A percentile compares a stretch with the other conserved stretches of the same genome.
Conservation (phyloP, 768 basidiomycete species). For the Calocybe indica region DNA sequence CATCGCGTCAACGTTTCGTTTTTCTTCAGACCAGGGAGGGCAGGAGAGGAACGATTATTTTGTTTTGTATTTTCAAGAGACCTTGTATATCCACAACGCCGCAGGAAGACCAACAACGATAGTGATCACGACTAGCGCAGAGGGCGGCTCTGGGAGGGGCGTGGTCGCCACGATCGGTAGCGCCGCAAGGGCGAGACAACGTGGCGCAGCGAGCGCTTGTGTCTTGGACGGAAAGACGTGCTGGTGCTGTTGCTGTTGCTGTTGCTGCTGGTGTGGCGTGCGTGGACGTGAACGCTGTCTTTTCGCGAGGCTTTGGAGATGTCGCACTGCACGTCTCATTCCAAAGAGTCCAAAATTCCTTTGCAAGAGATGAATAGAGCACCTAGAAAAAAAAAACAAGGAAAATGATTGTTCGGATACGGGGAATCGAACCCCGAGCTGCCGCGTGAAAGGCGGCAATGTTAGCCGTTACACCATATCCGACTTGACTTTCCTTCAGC, state of each 20-base stretch:
- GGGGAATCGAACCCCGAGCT: slow-evolving; percentile 57
- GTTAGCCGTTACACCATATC: slow-evolving; percentile 57
- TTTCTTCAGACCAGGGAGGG: not conserved
- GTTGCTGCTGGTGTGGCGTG: no score
- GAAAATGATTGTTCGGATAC: slow-evolving; percentile 21
- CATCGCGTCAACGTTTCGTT: not conserved
- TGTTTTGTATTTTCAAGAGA: slow-evolving; percentile 7
- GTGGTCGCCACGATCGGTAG: not conserved
- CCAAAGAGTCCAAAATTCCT: no score
- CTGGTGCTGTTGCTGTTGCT: no score
- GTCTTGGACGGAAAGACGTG: no score
- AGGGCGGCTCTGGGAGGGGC: slow-evolving; percentile 14
- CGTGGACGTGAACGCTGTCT: no score
- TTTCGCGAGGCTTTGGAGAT: no score
- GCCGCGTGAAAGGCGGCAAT: slow-evolving; percentile 48
- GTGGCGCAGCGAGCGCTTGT: no score
- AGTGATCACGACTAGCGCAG: slow-evolving; percentile 18
- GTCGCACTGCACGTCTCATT: no score
- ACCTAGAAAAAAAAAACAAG: not conserved
- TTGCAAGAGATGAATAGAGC: not conserved
- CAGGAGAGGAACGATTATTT: no score
- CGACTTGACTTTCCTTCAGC: no score
- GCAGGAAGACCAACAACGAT: slow-evolving; percentile 30
- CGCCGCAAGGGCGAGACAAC: not conserved
- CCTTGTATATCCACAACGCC: slow-evolving; percentile 38